Conservation (phyloP, 495 filamentous ascomycete genomes). For the Sporormia fimetaria region DNA sequence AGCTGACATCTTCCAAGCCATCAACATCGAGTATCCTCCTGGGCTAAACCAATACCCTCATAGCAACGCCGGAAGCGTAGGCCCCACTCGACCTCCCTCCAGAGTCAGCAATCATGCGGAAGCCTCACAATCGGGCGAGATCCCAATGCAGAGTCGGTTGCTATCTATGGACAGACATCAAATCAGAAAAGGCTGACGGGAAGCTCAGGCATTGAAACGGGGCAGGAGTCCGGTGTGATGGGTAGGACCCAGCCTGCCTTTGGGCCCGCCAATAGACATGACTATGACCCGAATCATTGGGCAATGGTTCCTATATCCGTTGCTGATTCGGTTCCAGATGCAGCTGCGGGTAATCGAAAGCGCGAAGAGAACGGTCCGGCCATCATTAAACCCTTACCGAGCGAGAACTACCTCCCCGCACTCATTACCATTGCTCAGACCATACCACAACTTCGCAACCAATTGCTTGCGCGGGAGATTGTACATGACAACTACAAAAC, state of each 20-base stretch:
- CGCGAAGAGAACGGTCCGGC: slow-evolving; percentile 48
- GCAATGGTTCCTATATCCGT: slow-evolving; percentile 49
- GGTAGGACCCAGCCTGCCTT: slow-evolving; percentile 37
- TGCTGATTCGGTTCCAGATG: slow-evolving; percentile 48
- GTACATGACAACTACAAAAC: slow-evolving; percentile 52
- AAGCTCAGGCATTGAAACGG: slow-evolving; percentile 19
- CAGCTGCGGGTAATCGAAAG: slow-evolving; percentile 49
- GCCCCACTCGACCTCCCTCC: slow-evolving; percentile 22
- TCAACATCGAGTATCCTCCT: slow-evolving; percentile 18
- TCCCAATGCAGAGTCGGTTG: slow-evolving; percentile 8
- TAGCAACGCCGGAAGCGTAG: slow-evolving; percentile 9
- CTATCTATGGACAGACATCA: background rate
- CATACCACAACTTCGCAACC: slow-evolving; percentile 70
- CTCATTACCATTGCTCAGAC: slow-evolving; percentile 70
- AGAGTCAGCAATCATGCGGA: slow-evolving; percentile 19
- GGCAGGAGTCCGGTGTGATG: slow-evolving; percentile 50
- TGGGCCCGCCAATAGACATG: slow-evolving; percentile 55
- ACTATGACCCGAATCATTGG: slow-evolving; percentile 67
- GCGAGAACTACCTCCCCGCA: slow-evolving; percentile 49
- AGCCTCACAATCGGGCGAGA: slow-evolving; percentile 8
- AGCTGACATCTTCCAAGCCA: background rate
- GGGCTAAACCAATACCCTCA: slow-evolving; percentile 15
- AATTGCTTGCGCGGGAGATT: slow-evolving; percentile 47
- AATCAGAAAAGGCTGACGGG: slow-evolving; percentile 6
- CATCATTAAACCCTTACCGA: slow-evolving; percentile 58